Conservation (phyloP, 2,329 filamentous ascomycete species). For the Xylaria digitata region DNA sequence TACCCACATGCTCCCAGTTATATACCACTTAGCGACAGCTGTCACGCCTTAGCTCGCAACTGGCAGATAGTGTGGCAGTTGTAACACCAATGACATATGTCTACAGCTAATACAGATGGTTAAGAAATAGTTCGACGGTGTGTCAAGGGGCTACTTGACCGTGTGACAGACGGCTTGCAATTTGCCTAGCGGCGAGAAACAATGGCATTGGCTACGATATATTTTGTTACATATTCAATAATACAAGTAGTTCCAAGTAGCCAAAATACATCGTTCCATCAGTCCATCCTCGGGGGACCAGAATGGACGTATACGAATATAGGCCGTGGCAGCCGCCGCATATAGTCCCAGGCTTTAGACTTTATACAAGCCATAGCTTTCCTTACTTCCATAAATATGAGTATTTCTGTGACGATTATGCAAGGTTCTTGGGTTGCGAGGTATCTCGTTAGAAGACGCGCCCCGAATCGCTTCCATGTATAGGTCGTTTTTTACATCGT, state of each 20-base stretch:
- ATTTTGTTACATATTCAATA: conserved; percentile 29
- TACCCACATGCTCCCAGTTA: too few species aligned
- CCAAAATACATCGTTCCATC: conserved; percentile 7
- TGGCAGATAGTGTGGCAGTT: too few species aligned
- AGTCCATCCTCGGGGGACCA: too few species aligned
- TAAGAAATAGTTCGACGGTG: too few species aligned
- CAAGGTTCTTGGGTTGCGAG: conserved; percentile 13
- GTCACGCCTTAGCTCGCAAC: too few species aligned
- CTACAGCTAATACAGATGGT: not conserved
- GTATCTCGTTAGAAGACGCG: conserved; percentile 13
- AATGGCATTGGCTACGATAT: not conserved
- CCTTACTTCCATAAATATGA: conserved; percentile 48
- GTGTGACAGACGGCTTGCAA: too few species aligned
- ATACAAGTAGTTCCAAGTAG: conserved; percentile 18
- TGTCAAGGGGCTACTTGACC: too few species aligned
- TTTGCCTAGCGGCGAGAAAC: not conserved
- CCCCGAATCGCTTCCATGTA: conserved; percentile 26
- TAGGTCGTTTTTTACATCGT: conserved; percentile 46
- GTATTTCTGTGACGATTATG: not conserved
- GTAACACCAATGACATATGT: too few species aligned
- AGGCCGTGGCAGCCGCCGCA: too few species aligned
- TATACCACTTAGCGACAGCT: too few species aligned
- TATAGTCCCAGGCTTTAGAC: not conserved
- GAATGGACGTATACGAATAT: conserved; percentile 16
- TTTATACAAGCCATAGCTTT: conserved; percentile 54